These are phyloP conservation scores for Mentha longifolia DNA, from an alignment of 257 asterid species.

Conservation along the genomic window DNA sequence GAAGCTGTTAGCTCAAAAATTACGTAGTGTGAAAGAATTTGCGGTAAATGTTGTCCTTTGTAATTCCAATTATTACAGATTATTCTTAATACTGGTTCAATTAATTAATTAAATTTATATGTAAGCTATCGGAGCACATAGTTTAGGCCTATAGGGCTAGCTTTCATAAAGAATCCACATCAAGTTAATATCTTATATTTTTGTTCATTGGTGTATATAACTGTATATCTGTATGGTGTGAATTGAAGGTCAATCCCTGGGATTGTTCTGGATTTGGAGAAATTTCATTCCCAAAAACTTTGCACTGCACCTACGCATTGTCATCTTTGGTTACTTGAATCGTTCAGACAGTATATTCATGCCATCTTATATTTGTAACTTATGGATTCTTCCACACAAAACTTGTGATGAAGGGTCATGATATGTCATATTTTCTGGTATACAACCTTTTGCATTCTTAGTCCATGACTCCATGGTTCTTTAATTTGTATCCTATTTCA, in stretches of 20 bases:
- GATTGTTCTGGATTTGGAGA: not conserved
- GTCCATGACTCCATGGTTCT: too few species aligned
- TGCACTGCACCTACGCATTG: not conserved
- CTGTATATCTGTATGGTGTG: not conserved
- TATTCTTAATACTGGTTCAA: not conserved
- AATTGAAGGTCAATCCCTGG: not conserved
- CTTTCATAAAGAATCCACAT: too few species aligned
- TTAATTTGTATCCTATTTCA: too few species aligned
- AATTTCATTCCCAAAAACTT: too few species aligned
- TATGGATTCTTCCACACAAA: not conserved
- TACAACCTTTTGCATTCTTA: too few species aligned
- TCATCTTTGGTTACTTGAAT: not conserved
- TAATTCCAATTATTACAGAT: slow-evolving; percentile 4
- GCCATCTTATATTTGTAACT: not conserved
- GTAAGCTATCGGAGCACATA: not conserved
- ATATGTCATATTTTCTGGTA: too few species aligned
- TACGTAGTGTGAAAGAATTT: slow-evolving; percentile 75
- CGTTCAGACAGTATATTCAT: not conserved
- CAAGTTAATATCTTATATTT: not conserved
- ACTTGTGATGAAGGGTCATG: not conserved
- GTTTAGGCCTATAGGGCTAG: too few species aligned
- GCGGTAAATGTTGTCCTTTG: slow-evolving; percentile 61
- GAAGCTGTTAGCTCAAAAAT: slow-evolving; percentile 78
- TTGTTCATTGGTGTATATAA: not conserved
- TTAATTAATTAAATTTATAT: slow-evolving; percentile 3